Evolutionary conservation across 129 eudicot genomes (phyloP).

Genomic region (Escallonia herrerae): DNA sequence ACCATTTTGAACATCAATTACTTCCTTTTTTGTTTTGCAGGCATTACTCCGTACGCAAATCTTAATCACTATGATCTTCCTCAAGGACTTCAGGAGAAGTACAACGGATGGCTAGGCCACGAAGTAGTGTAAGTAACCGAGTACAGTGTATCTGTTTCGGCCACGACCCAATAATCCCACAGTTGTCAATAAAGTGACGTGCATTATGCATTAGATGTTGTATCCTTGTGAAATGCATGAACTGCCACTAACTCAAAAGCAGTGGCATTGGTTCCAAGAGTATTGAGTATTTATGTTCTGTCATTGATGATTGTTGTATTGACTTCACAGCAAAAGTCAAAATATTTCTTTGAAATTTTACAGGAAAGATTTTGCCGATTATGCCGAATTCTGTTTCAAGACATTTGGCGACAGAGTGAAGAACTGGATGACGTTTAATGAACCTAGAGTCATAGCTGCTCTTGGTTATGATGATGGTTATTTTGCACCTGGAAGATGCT

Average conservation of each 20-base stretch:
- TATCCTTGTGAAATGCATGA: too few species aligned
- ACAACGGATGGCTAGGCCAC: slow-evolving; percentile 65
- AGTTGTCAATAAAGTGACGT: too few species aligned
- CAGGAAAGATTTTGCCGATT: slow-evolving; percentile 85
- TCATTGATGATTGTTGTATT: too few species aligned
- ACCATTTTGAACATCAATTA: neutral
- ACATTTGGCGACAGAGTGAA: slow-evolving; percentile 85
- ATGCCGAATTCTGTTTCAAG: slow-evolving; percentile 89
- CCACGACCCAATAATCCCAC: too few species aligned
- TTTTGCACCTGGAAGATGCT: slow-evolving; percentile 86
- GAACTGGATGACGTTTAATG: slow-evolving; percentile 87
- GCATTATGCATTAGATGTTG: too few species aligned
- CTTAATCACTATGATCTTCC: slow-evolving; percentile 92
- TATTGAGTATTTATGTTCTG: too few species aligned
- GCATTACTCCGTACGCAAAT: slow-evolving; percentile 86
- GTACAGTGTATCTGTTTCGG: too few species aligned
- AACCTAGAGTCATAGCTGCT: slow-evolving; percentile 80
- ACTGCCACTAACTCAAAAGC: too few species aligned
- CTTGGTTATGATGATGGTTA: slow-evolving; percentile 73
- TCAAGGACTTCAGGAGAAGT: slow-evolving; percentile 63
- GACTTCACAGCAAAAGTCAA: too few species aligned
- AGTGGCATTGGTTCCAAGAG: too few species aligned
- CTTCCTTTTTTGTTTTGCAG: slow-evolving; percentile 21
- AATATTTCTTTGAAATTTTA: neutral
- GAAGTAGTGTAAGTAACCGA: slow-evolving; percentile 57